Evolutionary conservation across 176 grass and related monocot species (phyloP).

Genomic region (Triticum dicoccoides): DNA sequence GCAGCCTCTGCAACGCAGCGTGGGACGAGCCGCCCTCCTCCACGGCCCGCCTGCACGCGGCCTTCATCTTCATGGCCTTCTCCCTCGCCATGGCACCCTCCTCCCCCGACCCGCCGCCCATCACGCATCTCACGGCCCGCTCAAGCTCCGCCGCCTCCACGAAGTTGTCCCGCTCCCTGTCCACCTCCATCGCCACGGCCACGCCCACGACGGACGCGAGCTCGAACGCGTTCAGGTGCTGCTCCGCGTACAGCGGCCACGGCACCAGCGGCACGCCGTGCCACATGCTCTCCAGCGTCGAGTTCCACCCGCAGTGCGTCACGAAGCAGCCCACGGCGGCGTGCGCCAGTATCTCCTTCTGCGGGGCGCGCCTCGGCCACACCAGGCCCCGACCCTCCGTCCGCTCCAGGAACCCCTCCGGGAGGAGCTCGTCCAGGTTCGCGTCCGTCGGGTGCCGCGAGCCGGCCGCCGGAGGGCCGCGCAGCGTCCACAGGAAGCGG

Average conservation of each 20-base stretch:
- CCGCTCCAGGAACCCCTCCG: constrained; percentile 43
- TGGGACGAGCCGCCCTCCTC: constrained; percentile 30
- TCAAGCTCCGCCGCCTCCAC: constrained; percentile 44
- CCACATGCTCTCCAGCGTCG: constrained; percentile 53
- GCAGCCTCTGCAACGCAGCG: constrained; percentile 17
- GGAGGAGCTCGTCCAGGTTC: constrained; percentile 27
- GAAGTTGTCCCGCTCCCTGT: constrained; percentile 15
- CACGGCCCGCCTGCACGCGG: constrained; percentile 26
- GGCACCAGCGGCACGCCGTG: constrained; percentile 46
- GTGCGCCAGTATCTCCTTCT: constrained; percentile 52
- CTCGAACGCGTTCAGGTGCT: constrained; percentile 59
- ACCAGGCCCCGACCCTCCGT: constrained; percentile 41
- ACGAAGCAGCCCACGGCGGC: constrained; percentile 50
- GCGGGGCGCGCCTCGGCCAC: constrained; percentile 40
- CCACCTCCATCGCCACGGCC: constrained; percentile 16
- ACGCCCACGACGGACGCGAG: constrained; percentile 31
- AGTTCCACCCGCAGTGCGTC: constrained; percentile 76
- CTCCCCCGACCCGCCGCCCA: constrained; percentile 20
- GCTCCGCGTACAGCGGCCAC: constrained; percentile 61
- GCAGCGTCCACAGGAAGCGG: constrained; percentile 59
- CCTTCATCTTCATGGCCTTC: constrained; percentile 36
- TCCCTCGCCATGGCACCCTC: constrained; percentile 38
- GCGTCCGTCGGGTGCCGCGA: constrained; percentile 14
- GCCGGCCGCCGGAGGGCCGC: neutral
- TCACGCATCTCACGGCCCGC: constrained; percentile 37